A percentile compares a stretch with the other conserved stretches of the same genome.
These are phyloP conservation scores for Thielaviopsis punctulata DNA, from an alignment of 2,329 filamentous ascomycete genomes.

Conservation along the genomic window DNA sequence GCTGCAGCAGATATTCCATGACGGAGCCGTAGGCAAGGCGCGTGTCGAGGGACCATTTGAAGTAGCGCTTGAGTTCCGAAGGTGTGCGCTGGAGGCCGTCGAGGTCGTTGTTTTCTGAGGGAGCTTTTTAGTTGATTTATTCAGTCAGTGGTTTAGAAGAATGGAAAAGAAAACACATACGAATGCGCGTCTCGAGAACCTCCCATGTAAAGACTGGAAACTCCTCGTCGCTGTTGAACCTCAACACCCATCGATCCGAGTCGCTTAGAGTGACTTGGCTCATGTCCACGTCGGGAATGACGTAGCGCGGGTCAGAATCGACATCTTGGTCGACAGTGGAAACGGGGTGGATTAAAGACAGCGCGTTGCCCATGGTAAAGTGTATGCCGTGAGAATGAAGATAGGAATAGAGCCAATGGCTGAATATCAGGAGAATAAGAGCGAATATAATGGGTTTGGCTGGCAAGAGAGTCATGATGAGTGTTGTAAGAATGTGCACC, in stretches of 20 bases:
- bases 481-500: not conserved
- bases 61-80: constrained; percentile 63
- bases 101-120: constrained; percentile 40
- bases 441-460: not conserved
- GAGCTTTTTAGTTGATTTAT: not conserved
- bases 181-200: constrained; percentile 4
- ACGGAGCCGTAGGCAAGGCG: constrained; percentile 63
- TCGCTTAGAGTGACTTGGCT: constrained; percentile 7
- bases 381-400: not conserved
- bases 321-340: not conserved
- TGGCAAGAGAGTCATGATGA: not conserved
- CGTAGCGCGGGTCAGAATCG: constrained; percentile 9
- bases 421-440: no score
- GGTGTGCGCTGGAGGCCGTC: constrained; percentile 63
- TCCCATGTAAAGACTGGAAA: constrained; percentile 8
- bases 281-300: constrained; percentile 11
- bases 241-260: constrained; percentile 10
- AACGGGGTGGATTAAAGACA: constrained; percentile 7
- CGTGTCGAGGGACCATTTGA: constrained; percentile 55
- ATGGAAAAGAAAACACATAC: not conserved
- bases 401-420: not conserved
- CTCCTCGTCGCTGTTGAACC: constrained; percentile 7
- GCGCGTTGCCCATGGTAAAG: constrained; percentile 9
- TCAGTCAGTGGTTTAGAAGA: not conserved
- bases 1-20: constrained; percentile 56